Evolutionary conservation across 2,329 filamentous ascomycete genomes (phyloP), one percentile per base, ranked within the genome.

Genomic region (Aspergillus pseudoglaucus): DNA sequence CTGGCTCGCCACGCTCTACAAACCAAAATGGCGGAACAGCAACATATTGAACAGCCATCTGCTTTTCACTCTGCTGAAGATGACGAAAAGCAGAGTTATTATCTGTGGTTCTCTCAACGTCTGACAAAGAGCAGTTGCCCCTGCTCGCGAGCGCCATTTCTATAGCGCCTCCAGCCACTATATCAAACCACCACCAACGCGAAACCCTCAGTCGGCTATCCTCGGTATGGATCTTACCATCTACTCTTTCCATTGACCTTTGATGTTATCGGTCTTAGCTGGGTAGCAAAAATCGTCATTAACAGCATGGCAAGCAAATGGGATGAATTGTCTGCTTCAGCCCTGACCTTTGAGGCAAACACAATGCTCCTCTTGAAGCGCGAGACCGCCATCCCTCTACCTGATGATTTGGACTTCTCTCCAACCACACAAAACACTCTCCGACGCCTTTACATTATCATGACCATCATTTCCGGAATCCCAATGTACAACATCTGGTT

Each of bases 321-420:
- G n/a, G 43, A 30, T 41, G 41, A 46, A 23, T 25, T 18, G 14
- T 35, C 44, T 33, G 44, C 44, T 40, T 42, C 44, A 15, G 20
- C 41, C 44, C 37, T 49, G 23, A 17, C 47, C 44, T 59, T 59
- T 5, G 60, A 67, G 51, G 59, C 56, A 7, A 52, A 53, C 25
- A 62, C 59, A 7, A 65, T 67, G 62, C 51, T 49, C n/a, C 42
- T 64, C 2, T 45, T 68, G 8, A 56, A 56, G 44, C 47, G 48
- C 10, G 55, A 66, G 33, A 66, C 61, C 7, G 58, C 55, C 1
- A 59, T 66, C 37, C 62, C 59, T 18, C 15, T 66, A 3, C 62
- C 65, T n/a, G 47, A 60, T 3, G 57, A 64, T 38, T 52, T 59
- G 9, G 57, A 57, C 22, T 67, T 62, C 48, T 55, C 53, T 6